Conservation (phyloP, 169 alveolate species). For the Cyclospora cayetanensis region DNA sequence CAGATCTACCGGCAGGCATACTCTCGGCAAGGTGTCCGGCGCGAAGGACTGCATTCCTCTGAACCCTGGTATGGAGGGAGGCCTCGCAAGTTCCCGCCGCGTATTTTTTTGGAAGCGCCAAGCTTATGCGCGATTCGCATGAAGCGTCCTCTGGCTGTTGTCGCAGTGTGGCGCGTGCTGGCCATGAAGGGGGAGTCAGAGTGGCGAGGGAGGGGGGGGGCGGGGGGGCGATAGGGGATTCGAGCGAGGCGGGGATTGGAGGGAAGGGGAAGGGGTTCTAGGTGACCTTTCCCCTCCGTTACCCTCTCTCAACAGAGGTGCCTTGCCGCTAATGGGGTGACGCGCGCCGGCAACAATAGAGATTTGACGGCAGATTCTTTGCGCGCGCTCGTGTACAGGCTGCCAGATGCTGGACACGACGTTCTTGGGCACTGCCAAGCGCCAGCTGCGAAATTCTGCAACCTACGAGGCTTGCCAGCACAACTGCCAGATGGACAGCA, state of each 20-base stretch:
- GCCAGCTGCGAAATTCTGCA: not conserved
- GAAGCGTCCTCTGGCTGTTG: not conserved
- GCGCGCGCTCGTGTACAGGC: not conserved
- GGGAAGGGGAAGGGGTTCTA: too few species aligned
- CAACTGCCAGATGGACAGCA: not conserved
- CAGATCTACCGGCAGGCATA: not conserved
- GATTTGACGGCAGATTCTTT: not conserved
- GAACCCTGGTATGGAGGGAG: not conserved
- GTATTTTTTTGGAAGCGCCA: not conserved
- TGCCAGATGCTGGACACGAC: not conserved
- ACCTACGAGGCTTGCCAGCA: not conserved
- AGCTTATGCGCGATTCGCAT: not conserved
- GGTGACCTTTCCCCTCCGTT: too few species aligned
- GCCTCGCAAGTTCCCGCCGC: not conserved
- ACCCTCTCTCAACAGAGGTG: too few species aligned
- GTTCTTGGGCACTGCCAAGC: not conserved
- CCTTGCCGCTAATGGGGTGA: too few species aligned
- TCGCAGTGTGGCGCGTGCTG: not conserved
- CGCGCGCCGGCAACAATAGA: too few species aligned
- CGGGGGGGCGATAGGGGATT: not conserved
- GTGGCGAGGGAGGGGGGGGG: too few species aligned
- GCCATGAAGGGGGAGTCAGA: not conserved
- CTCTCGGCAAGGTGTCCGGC: not conserved
- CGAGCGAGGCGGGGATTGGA: not conserved
- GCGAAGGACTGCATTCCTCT: not conserved